Evolutionary conservation across 2,329 filamentous ascomycete species (phyloP), one percentile per base, ranked within the genome.

Genomic region (Penicillium sp.): DNA sequence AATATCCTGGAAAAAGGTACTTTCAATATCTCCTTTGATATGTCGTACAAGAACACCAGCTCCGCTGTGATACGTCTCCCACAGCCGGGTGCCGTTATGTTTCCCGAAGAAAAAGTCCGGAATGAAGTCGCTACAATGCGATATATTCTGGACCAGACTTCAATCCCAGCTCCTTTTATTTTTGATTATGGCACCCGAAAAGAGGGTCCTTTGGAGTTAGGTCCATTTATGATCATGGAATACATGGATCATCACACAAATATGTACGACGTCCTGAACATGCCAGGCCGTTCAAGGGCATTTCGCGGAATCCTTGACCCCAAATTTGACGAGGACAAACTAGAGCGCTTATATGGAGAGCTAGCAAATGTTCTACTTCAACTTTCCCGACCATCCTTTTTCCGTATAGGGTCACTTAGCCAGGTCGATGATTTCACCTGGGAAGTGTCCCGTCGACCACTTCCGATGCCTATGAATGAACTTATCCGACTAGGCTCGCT

Each of bases 191-290:
- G 35, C 3, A 39, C 30, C 7, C 34, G 11, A 14, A 34, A 58
- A 14, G 46, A 60, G 7, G 45, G 40, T 26, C 47, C 47, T 30
- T 23, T 39, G 4, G 62, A 51, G 2, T 47, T 73, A 1, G 68
- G 67, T 4, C 68, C 70, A 1, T 75, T 68, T 49, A 72, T 73
- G 1, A 66, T 72, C 48, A 71, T 72, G 68, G 63, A 67, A 18
- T 72, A 66, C 40, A 48, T 61, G 9, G 18, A 53, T 2, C 54
- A 61, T 16, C 13, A 42, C 2, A 34, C n/a, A 9, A 51, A 34
- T 18, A 41, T 60, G 30, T 19, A 14, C 16, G 50, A 53, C 30
- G 26, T 40, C 8, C 47, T 61, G 14, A 32, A 62, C 1, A 55
- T n/a, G 5, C 55, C 55, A 9, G 53, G 35, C n/a, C 30, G 16